Percentiles rank a stretch among this genome's conserved stretches.
These are phyloP conservation scores for Limnanthes douglasii DNA, from an alignment of 345 rosid genomes.

Conservation along the genomic window DNA sequence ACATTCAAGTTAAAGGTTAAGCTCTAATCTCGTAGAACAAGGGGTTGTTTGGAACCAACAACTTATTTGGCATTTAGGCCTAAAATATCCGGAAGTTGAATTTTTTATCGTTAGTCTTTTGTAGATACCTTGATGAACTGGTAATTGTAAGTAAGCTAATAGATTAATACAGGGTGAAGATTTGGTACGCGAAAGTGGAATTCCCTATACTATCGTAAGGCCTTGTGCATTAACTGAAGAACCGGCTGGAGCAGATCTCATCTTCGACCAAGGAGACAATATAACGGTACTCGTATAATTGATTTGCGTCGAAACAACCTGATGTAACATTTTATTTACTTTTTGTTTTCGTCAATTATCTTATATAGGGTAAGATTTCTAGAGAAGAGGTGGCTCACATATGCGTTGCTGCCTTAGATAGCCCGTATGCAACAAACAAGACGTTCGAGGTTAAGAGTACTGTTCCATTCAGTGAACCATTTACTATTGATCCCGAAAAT, in stretches of 20 bases:
- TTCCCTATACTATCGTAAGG: conserved; percentile 74
- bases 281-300: conserved; percentile 38
- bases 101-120: no score
- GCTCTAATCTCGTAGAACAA: conserved; percentile 4
- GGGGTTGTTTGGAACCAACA: no score
- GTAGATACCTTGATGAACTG: no score
- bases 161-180: conserved; percentile 99
- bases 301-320: no score
- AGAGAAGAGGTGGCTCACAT: conserved; percentile 90
- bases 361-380: conserved; percentile 70
- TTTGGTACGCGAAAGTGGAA: conserved; percentile 71
- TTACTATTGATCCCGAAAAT: conserved; percentile 76
- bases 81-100: no score
- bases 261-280: conserved; percentile 91
- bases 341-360: not conserved
- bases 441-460: conserved; percentile 93
- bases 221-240: conserved; percentile 93
- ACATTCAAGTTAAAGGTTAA: conserved; percentile 82
- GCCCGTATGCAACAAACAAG: conserved; percentile 67
- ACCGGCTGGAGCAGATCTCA: conserved; percentile 93
- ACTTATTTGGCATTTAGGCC: no score
- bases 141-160: no score
- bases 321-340: conserved; percentile 1
- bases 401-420: conserved; percentile 72
- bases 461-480: conserved; percentile 80